Evolutionary conservation across 1,139 yeast species (phyloP), one percentile per base, ranked within the genome.

Genomic region (Kodamaea sp.): DNA sequence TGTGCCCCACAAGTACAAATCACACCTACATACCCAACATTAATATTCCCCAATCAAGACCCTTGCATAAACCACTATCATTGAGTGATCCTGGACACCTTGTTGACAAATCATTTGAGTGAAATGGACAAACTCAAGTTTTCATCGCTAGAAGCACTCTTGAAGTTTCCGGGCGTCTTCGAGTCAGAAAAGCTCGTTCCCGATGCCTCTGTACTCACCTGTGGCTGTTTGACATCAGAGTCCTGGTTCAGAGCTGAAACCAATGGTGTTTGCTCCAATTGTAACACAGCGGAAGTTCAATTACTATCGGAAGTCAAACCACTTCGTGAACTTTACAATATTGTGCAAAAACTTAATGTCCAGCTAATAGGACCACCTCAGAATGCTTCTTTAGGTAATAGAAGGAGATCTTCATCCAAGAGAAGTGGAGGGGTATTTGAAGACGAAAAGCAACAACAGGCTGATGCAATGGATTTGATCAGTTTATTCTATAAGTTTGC

Each of bases 221-320:
- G 95, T 59, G 92, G 94, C 0, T 85, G 95, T 57, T 57, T 84
- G 8, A 67, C 81, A 0, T 80, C 90, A 1, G 83, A 81, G 45
- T 44, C 59, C 1, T 59, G 38, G 15, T 69, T 68, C 43, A 22
- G 24, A 12, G 53, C 56, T n/a, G 38, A 47, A 25, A 53, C 26
- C 33, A 47, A 45, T 14, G 41, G 37, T 11, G 40, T 41, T 2
- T 83, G 90, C 46, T 83, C 83, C 2, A 53, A 60, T 4, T 83
- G 90, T 48, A 51, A 53, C 2, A 34, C 51, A 1, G 46, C 43
- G 2, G 53, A 61, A 7, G 68, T 66, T 0, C 36, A 46, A 2
- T 32, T 77, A 1, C 46, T 80, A n/a, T 63, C 65, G 4, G 70
- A 74, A 4, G 61, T 82, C 8, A 55, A 56, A 20, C 84, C 83